phyloP scores from a whole-genome alignment of 169 alveolate species.

The Cryptosporidium xiaoi region DNA sequence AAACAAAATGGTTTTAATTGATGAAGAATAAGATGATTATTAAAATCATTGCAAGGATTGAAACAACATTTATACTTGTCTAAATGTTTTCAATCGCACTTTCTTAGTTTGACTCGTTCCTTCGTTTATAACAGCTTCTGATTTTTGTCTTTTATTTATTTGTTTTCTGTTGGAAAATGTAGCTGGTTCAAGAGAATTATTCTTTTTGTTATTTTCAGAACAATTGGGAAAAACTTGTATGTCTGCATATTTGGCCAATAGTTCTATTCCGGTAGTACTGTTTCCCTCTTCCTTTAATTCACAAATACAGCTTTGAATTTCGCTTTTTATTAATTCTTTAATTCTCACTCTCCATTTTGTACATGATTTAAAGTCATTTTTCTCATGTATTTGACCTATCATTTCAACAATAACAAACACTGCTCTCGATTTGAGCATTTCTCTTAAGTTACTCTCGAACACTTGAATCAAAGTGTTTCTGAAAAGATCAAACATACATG shows the following conservation, averaged over 20 bases:
- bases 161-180: slow-evolving; percentile 3
- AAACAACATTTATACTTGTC: neutral
- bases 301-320: slow-evolving; percentile 3
- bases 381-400: slow-evolving; percentile 49
- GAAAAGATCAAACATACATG: slow-evolving; percentile 40
- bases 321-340: slow-evolving; percentile 23
- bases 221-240: neutral
- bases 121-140: neutral
- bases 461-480: slow-evolving; percentile 10
- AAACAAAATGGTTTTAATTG: neutral
- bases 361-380: slow-evolving; percentile 26
- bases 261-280: slow-evolving; percentile 49
- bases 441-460: slow-evolving; percentile 20
- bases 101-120: neutral
- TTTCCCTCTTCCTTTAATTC: slow-evolving; percentile 1
- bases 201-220: neutral
- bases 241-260: slow-evolving; percentile 19
- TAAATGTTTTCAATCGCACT: neutral
- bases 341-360: slow-evolving; percentile 37
- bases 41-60: neutral
- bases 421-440: slow-evolving; percentile 59
- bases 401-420: slow-evolving; percentile 66
- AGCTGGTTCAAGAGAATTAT: neutral
- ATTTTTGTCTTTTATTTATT: neutral
- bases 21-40: neutral